Evolutionary conservation across 2,329 filamentous ascomycete species (phyloP), one percentile per base, ranked within the genome.

Genomic region (Fusarium austroafricanum): DNA sequence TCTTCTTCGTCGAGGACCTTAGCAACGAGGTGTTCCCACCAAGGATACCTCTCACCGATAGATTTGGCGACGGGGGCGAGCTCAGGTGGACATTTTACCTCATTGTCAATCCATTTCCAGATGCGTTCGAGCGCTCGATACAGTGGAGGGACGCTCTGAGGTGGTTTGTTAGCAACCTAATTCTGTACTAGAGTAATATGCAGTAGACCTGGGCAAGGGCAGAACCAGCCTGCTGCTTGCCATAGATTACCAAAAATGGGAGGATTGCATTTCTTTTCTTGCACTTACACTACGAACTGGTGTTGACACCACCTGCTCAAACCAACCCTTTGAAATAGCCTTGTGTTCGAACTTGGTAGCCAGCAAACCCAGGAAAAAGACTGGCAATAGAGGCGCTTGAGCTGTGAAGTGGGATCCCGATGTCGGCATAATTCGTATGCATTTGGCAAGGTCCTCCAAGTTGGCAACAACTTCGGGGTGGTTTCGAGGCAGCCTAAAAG

Each of bases 1-100:
- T 71, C 46, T 65, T 78, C 78, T 47, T 70, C 67, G 10, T 73
- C 67, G 44, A 73, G 69, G 26, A 81, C 73, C 46, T 67, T 72
- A 33, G 63, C 63, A 18, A 82, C 78, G 56, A 82, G 73, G n/a
- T 63, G 56, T 70, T 82, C 80, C 80, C 80, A 82, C 80, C 80
- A 82, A 20, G 78, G 70, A 31, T 62, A 47, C 46, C 80, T 77
- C 33, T 74, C 60, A 40, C 69, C 60, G 47, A 81, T 71, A 20
- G 67, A 54, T 18, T 68, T 55, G 39, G 72, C 50, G 15, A 76
- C 40, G 37, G 58, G 40, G 38, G 39, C 35, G 35, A 55, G 55
- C 33, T 54, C 61, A 38, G 53, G 42, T 8, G 64, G 61, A 38
- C 71, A 26, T 35, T 67, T 60, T 31, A 77, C 61, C 12, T 78